Percentiles rank a stretch among this genome's conserved stretches.
Evolutionary conservation across 441 rosid genomes (phyloP).

Genomic region (Daphne laureola): DNA sequence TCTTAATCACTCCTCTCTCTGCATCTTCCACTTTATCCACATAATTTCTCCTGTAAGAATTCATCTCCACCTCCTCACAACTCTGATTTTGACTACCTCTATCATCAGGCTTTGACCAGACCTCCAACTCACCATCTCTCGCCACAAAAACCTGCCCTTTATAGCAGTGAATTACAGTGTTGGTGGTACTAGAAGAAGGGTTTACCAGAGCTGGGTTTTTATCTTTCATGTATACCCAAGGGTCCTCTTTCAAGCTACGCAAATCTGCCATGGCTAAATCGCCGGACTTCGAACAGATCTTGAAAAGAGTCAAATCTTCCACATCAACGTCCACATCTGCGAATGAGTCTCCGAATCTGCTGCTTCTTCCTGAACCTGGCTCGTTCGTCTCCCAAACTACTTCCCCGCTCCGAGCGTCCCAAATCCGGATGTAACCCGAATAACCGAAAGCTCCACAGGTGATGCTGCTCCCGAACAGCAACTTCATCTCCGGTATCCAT

Average conservation of each 20-base stretch:
- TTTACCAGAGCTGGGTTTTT: conserved; percentile 47
- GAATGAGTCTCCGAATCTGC: conserved; percentile 78
- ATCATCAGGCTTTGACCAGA: conserved; percentile 57
- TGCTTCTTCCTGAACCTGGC: conserved; percentile 92
- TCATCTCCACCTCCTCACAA: conserved; percentile 13
- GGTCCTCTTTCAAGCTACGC: conserved; percentile 73
- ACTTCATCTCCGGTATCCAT: conserved; percentile 45
- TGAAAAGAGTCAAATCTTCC: conserved; percentile 45
- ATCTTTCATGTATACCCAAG: conserved; percentile 76
- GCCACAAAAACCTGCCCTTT: conserved; percentile 68
- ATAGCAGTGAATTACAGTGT: conserved; percentile 59
- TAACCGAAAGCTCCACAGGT: conserved; percentile 69
- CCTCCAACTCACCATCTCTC: conserved; percentile 69
- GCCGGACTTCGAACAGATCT: conserved; percentile 84
- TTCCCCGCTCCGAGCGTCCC: conserved; percentile 61
- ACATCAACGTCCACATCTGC: conserved; percentile 70
- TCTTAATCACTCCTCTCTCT: conserved; percentile 55
- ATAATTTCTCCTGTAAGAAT: conserved; percentile 46
- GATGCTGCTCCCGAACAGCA: conserved; percentile 47
- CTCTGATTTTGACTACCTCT: conserved; percentile 3
- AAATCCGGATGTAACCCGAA: conserved; percentile 69
- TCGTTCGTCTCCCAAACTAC: conserved; percentile 88
- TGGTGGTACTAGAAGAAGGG: conserved; percentile 25
- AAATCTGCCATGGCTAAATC: conserved; percentile 82
- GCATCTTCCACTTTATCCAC: conserved; percentile 63